A percentile compares a stretch with the other conserved stretches of the same genome.
phyloP scores from a whole-genome alignment of 2,329 filamentous ascomycete genomes.

The Setomelanomma holmii region DNA sequence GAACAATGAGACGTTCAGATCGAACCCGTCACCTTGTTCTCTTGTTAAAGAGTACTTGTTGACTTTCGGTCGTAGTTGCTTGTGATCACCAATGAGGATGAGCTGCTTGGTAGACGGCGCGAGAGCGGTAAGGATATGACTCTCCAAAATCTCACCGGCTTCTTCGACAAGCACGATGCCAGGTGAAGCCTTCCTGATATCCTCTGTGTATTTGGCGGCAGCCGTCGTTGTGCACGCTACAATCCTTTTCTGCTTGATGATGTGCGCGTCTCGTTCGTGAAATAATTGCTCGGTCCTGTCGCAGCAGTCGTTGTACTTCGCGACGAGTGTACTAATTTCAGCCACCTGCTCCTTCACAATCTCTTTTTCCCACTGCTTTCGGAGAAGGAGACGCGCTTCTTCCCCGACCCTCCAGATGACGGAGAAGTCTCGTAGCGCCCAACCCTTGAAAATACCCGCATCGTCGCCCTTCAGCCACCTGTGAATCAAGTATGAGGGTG shows the following conservation, averaged over 20 bases:
- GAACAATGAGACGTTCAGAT: constrained; percentile 73
- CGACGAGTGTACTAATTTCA: constrained; percentile 49
- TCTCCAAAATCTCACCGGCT: constrained; percentile 75
- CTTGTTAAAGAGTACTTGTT: constrained; percentile 67
- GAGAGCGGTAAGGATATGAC: constrained; percentile 69
- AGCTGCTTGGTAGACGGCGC: constrained; percentile 65
- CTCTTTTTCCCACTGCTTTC: constrained; percentile 34
- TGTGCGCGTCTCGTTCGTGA: constrained; percentile 31
- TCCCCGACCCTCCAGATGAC: constrained; percentile 62
- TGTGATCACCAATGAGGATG: constrained; percentile 75
- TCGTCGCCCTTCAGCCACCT: constrained; percentile 60
- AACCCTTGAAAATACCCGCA: constrained; percentile 53
- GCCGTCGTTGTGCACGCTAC: constrained; percentile 76
- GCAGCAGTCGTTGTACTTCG: constrained; percentile 54
- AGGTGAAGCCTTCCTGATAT: constrained; percentile 62
- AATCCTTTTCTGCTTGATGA: constrained; percentile 63
- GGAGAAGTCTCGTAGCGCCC: constrained; percentile 32
- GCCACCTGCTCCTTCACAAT: constrained; percentile 59
- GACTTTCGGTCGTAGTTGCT: constrained; percentile 73
- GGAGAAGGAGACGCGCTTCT: constrained; percentile 45
- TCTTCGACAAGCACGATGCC: constrained; percentile 73
- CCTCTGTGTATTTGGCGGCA: constrained; percentile 66
- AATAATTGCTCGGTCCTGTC: constrained; percentile 45
- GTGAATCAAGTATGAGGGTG: constrained; percentile 59
- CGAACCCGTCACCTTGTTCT: constrained; percentile 69